phyloP scores from a whole-genome alignment of 192 early-diverging fungal genomes.

The Obelidium mucronatum region DNA sequence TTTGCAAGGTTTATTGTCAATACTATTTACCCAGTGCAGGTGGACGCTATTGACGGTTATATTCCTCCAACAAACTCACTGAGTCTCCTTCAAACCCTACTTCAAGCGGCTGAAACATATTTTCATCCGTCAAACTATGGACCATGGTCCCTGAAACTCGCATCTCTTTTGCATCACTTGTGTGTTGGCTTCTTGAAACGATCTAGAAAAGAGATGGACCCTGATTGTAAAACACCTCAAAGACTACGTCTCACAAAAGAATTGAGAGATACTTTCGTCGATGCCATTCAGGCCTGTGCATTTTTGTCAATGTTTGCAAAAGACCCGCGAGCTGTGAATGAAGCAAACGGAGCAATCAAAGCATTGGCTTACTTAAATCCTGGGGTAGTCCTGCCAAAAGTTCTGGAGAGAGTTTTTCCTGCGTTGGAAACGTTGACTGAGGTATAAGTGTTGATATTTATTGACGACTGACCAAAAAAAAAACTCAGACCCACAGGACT shows the following conservation, averaged over 20 bases:
- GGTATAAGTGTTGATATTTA: slow-evolving; percentile 38
- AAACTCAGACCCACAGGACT: slow-evolving; percentile 83
- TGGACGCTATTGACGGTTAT: slow-evolving; percentile 6
- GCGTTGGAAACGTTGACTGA: slow-evolving; percentile 85
- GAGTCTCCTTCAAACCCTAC: slow-evolving; percentile 72
- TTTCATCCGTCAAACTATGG: slow-evolving; percentile 95
- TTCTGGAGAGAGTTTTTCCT: slow-evolving; percentile 86
- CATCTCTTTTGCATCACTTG: slow-evolving; percentile 74
- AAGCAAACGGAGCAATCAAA: slow-evolving; percentile 69
- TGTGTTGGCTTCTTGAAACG: slow-evolving; percentile 74
- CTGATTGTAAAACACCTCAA: slow-evolving; percentile 69
- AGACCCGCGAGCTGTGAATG: slow-evolving; percentile 65
- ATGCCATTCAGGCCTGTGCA: slow-evolving; percentile 62
- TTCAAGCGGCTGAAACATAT: slow-evolving; percentile 87
- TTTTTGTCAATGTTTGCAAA: slow-evolving; percentile 80
- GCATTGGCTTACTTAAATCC: slow-evolving; percentile 82
- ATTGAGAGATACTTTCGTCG: slow-evolving; percentile 67
- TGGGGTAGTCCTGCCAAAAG: slow-evolving; percentile 75
- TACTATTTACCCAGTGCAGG: slow-evolving; percentile 67
- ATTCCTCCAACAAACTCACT: slow-evolving; percentile 54
- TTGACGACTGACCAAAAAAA: neutral
- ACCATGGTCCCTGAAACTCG: slow-evolving; percentile 77
- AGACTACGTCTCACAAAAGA: slow-evolving; percentile 64
- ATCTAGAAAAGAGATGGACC: slow-evolving; percentile 50
- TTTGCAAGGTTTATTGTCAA: slow-evolving; percentile 84